Base-by-base conservation (phyloP, 1,284 basidiomycete species). In the Ganoderma boninense region DNA sequence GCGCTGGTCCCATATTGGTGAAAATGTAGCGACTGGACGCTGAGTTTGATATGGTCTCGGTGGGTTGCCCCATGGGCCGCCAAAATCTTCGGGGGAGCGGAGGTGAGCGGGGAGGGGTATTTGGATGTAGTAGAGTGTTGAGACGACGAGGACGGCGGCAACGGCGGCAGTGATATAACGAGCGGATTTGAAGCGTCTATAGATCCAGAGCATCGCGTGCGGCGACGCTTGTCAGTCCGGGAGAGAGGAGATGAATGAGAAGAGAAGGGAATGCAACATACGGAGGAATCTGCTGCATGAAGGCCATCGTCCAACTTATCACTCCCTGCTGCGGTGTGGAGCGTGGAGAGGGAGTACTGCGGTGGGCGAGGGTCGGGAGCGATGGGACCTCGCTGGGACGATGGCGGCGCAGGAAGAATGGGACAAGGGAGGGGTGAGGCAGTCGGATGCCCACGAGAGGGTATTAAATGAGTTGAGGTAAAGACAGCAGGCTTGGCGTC, bases 1-100 rank as follows among this genome's bases (percentile, higher is more conserved):
- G 38, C 89, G 82, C n/a, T 80, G 78, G 14, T 82, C 78, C 90
- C 91, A 93, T 2, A 82, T 5, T 7, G 68, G 64, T 29, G 68
- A 68, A 4, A 67, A 64, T 2, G 52, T 8, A 7, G 67, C 13
- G 23, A 29, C 18, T 20, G 52, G 61, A 61, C 62, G 49, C 16
- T 62, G 49, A 2, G 49, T 52, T 52, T 52, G 57, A 23, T 42
- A 46, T 14, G 65, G 64, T 2, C 56, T 49, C 16, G 67, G n/a
- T 26, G 68, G 61, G 16, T 26, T 2, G 38, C 11, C 26, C 73
- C 71, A 71, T 44, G 65, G 8, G 64, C 46, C 46, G 6, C 40
- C 62, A 68, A 74, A 64, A 14, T 49, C 26, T 69, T 67, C 38
- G 16, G 64, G 43, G 62, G 62, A 7, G 23, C 40, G 60, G 72